Conservation (phyloP, 139 green algal genomes). For the Chlamydomonas urium region DNA sequence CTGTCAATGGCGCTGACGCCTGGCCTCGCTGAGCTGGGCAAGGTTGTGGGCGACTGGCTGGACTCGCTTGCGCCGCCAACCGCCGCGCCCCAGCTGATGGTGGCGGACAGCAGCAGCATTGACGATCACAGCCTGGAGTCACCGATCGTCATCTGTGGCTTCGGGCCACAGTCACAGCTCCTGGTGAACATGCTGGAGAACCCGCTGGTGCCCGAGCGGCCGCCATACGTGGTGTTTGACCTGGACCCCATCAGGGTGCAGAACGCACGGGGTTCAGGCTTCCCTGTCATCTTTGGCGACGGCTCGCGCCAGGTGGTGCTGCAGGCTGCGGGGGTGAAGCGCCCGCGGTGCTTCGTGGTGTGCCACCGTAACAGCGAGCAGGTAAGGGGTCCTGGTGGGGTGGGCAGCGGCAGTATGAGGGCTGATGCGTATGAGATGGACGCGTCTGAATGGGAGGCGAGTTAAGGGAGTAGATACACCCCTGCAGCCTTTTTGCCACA, state of each 20-base stretch:
- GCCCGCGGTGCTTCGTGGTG: constrained; percentile 68
- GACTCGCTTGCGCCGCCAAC: constrained; percentile 10
- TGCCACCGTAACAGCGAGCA: constrained; percentile 48
- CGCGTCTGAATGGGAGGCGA: background rate
- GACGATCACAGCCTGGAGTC: too few relatives aligned
- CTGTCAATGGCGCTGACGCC: constrained; percentile 94
- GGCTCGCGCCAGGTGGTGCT: constrained; percentile 69
- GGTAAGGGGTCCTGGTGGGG: constrained; percentile 6
- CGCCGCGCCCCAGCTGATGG: too few relatives aligned
- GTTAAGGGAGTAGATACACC: too few relatives aligned
- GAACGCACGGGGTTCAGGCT: constrained; percentile 21
- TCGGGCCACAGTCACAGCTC: constrained; percentile 28
- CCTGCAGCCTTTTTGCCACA: too few relatives aligned
- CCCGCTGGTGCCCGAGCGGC: constrained; percentile 40
- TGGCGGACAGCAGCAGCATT: too few relatives aligned
- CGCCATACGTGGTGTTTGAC: constrained; percentile 84
- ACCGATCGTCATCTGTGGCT: constrained; percentile 23
- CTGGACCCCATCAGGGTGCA: constrained; percentile 59
- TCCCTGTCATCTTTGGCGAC: constrained; percentile 63
- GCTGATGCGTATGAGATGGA: background rate
- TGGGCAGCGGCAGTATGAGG: background rate
- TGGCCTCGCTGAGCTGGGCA: constrained; percentile 64
- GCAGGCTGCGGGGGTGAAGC: constrained; percentile 66
- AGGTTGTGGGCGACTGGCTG: constrained; percentile 32
- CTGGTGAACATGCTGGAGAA: constrained; percentile 83